Evolutionary conservation across 768 basidiomycete genomes (phyloP).

Genomic region (Amanita muscaria): DNA sequence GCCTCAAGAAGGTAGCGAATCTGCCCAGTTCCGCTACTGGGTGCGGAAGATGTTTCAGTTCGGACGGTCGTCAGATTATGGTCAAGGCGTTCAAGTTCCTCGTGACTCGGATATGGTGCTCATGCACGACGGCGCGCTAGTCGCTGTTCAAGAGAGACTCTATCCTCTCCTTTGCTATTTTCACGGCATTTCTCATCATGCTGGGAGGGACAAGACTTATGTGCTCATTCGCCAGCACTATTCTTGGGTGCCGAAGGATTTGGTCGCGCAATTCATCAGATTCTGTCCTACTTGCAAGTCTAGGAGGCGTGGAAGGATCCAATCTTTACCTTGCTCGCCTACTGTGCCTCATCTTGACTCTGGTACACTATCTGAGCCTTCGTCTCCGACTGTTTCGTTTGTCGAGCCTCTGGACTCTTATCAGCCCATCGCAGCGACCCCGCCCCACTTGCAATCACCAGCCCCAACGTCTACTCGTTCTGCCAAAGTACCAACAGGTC

Average conservation of each 20-base stretch:
- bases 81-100: constrained; percentile 24
- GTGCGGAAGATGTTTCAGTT: constrained; percentile 73
- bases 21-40: constrained; percentile 76
- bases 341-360: background rate
- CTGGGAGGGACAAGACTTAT: constrained; percentile 74
- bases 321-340: background rate
- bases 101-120: constrained; percentile 25
- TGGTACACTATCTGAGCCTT: background rate
- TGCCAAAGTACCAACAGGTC: background rate
- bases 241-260: constrained; percentile 80
- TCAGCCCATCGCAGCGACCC: too few relatives aligned
- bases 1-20: constrained; percentile 36
- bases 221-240: constrained; percentile 58
- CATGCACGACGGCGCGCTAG: constrained; percentile 63
- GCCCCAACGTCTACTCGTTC: too few relatives aligned
- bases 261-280: constrained; percentile 71
- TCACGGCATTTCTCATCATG: constrained; percentile 58
- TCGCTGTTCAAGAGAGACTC: constrained; percentile 70
- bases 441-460: too few relatives aligned
- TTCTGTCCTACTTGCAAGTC: constrained; percentile 67
- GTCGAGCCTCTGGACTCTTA: background rate
- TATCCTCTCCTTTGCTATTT: constrained; percentile 72
- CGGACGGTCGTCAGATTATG: constrained; percentile 14
- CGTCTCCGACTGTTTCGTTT: background rate
- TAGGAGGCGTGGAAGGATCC: constrained; percentile 30